phyloP scores from a whole-genome alignment of 2,329 filamentous ascomycete genomes.

The Ophidiomyces ophidiicola region DNA sequence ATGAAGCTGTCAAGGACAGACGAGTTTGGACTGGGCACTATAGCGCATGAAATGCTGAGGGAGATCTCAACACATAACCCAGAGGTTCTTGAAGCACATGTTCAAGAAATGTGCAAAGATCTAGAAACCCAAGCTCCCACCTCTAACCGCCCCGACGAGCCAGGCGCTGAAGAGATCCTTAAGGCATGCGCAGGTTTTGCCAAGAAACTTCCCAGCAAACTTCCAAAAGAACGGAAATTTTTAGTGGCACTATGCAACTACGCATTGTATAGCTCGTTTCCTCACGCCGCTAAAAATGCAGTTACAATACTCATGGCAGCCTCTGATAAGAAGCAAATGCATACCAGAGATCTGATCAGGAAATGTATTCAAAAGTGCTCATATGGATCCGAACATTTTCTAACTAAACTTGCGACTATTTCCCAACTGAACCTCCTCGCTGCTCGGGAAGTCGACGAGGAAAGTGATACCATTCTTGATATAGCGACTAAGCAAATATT shows the following conservation, averaged over 20 bases:
- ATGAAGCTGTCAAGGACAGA: slow-evolving; percentile 79
- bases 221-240: slow-evolving; percentile 71
- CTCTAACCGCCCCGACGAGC: slow-evolving; percentile 53
- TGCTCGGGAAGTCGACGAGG: slow-evolving; percentile 58
- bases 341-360: slow-evolving; percentile 69
- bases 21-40: slow-evolving; percentile 60
- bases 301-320: slow-evolving; percentile 77
- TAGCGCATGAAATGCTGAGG: slow-evolving; percentile 79
- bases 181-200: slow-evolving; percentile 91
- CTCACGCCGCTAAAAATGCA: slow-evolving; percentile 82
- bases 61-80: slow-evolving; percentile 85
- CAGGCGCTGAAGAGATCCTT: slow-evolving; percentile 71
- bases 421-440: slow-evolving; percentile 63
- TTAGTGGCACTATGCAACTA: slow-evolving; percentile 69
- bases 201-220: slow-evolving; percentile 68
- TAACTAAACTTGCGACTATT: slow-evolving; percentile 44
- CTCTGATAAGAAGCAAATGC: slow-evolving; percentile 66
- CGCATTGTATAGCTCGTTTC: slow-evolving; percentile 67
- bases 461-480: slow-evolving; percentile 64
- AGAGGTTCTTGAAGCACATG: slow-evolving; percentile 81
- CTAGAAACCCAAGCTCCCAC: slow-evolving; percentile 70
- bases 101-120: slow-evolving; percentile 79
- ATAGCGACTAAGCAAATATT: slow-evolving; percentile 66
- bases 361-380: slow-evolving; percentile 62
- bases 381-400: slow-evolving; percentile 60